These are phyloP conservation scores for Syzygium oleosum DNA, from an alignment of 345 rosid species.

Conservation along the genomic window DNA sequence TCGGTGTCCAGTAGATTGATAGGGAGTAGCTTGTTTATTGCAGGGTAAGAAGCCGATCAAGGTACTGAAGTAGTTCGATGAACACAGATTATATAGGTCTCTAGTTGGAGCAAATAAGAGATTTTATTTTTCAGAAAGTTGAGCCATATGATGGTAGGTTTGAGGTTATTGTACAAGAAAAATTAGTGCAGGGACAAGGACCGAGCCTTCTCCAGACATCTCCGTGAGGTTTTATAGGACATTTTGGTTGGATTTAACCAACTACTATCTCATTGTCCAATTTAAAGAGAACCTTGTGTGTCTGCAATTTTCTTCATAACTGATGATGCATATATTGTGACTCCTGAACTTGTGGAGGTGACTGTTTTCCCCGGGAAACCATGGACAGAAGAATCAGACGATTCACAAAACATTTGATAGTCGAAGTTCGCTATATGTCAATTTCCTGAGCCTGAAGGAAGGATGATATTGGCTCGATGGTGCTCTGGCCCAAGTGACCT, in stretches of 20 bases:
- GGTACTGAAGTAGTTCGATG: constrained; percentile 24
- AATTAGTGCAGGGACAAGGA: background rate
- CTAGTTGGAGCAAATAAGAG: background rate
- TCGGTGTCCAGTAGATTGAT: constrained; percentile 1
- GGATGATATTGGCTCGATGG: background rate
- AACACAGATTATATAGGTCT: background rate
- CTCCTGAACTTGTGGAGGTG: background rate
- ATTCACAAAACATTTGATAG: background rate
- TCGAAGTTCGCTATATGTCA: background rate
- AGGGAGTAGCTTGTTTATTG: background rate
- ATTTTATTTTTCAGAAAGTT: background rate
- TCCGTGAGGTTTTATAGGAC: background rate
- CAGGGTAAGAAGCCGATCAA: constrained; percentile 71
- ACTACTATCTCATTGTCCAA: background rate
- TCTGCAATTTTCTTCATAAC: background rate
- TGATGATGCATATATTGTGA: background rate
- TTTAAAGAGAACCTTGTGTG: background rate
- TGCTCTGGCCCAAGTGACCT: background rate
- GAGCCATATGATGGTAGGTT: background rate
- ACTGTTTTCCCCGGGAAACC: background rate
- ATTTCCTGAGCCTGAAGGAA: background rate
- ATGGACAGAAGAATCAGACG: background rate
- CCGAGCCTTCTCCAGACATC: background rate
- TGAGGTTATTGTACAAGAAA: background rate
- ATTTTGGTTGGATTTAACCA: background rate